phyloP scores from a whole-genome alignment of 2,329 filamentous ascomycete genomes.

The Stemphylium vesicarium region DNA sequence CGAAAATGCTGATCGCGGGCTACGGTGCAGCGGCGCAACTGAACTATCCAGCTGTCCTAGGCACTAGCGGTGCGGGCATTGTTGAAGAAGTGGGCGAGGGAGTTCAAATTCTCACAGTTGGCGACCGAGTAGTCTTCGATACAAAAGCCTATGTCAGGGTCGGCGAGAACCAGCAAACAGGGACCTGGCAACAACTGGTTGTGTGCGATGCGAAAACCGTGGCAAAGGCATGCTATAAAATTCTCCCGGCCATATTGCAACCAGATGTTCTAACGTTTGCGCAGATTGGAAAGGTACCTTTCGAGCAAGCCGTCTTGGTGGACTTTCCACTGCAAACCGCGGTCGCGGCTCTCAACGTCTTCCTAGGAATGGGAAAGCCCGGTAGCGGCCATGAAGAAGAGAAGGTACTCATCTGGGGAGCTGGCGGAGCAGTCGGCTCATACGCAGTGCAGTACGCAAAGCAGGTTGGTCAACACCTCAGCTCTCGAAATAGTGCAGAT shows the following conservation, averaged over 20 bases:
- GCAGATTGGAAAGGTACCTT: constrained; percentile 33
- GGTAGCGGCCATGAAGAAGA: constrained; percentile 27
- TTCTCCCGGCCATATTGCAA: too few relatives aligned
- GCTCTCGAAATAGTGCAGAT: background rate
- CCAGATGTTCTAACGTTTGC: constrained; percentile 4
- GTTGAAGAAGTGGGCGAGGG: constrained; percentile 55
- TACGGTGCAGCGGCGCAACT: constrained; percentile 29
- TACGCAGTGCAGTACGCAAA: constrained; percentile 38
- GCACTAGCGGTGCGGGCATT: constrained; percentile 43
- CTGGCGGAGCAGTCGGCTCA: constrained; percentile 35
- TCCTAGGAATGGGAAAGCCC: constrained; percentile 32
- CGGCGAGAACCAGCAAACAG: constrained; percentile 26
- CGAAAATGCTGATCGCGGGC: constrained; percentile 31
- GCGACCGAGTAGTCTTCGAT: constrained; percentile 51
- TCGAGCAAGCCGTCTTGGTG: constrained; percentile 34
- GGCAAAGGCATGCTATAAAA: constrained; percentile 22
- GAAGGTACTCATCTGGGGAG: constrained; percentile 37
- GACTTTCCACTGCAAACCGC: constrained; percentile 37
- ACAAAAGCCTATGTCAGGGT: constrained; percentile 28
- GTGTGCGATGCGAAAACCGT: constrained; percentile 24
- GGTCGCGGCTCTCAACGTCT: constrained; percentile 36
- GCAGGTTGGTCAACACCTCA: constrained; percentile 17
- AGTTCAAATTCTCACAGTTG: constrained; percentile 51
- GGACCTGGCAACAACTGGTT: constrained; percentile 35
- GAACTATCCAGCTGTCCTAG: constrained; percentile 26